Evolutionary conservation across 2,329 filamentous ascomycete species (phyloP).

Genomic region (Chaetomium globosum): DNA sequence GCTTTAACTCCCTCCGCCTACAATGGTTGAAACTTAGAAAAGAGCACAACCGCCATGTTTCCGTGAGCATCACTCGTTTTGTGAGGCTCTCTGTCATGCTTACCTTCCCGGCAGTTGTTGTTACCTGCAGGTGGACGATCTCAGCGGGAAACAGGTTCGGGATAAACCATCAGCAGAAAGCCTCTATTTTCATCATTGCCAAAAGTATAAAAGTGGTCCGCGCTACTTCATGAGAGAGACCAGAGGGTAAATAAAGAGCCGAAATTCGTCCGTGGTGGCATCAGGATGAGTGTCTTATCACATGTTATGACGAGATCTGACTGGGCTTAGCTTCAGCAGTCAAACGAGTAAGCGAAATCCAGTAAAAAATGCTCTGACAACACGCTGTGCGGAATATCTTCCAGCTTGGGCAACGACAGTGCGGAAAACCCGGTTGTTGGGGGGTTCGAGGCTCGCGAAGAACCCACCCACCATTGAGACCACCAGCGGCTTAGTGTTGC

Average conservation of each 20-base stretch:
- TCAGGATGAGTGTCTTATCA: not conserved
- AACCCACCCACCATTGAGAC: not conserved
- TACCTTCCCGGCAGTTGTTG: conserved; percentile 18
- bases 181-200: not conserved
- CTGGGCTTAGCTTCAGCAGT: not conserved
- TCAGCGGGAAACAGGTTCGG: conserved; percentile 20
- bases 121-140: conserved; percentile 24
- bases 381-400: not conserved
- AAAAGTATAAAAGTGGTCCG: not conserved
- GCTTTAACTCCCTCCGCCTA: not conserved
- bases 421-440: not conserved
- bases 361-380: not conserved
- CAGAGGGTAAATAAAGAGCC: not conserved
- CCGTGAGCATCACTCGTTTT: not conserved
- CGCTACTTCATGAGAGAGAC: not conserved
- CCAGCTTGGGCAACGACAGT: not conserved
- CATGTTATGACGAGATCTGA: not conserved
- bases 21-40: not conserved
- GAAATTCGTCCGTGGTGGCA: not conserved
- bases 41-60: not conserved
- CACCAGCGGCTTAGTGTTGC: not conserved
- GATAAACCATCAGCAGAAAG: too few species aligned
- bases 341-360: not conserved
- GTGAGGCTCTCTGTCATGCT: not conserved
- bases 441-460: not conserved